A percentile compares a stretch with the other conserved stretches of the same genome.
phyloP scores from a whole-genome alignment of 108 stramenopile species.

The Cyclotella cryptica region DNA sequence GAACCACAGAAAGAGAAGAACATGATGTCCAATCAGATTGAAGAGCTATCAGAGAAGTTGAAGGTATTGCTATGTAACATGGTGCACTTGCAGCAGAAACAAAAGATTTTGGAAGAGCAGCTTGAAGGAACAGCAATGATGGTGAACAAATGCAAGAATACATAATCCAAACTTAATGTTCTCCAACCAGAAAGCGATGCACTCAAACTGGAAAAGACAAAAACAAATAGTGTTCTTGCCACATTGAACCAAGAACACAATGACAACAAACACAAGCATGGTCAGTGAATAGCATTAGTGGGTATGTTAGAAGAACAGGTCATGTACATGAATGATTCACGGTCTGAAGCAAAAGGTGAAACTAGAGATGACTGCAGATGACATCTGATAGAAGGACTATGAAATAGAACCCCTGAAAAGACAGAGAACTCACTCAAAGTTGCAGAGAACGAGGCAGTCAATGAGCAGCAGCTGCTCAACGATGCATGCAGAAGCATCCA shows the following conservation, averaged over 20 bases:
- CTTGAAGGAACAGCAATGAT: slow-evolving; percentile 66
- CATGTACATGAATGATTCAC: slow-evolving; percentile 83
- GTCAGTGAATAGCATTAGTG: slow-evolving; percentile 88
- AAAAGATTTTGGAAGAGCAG: slow-evolving; percentile 66
- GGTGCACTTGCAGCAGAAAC: slow-evolving; percentile 72
- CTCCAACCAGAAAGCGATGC: slow-evolving; percentile 79
- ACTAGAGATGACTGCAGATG: slow-evolving; percentile 79
- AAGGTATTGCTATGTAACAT: slow-evolving; percentile 66
- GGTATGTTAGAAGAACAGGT: slow-evolving; percentile 90
- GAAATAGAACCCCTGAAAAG: slow-evolving; percentile 60
- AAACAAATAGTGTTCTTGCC: slow-evolving; percentile 69
- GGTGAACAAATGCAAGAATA: slow-evolving; percentile 60
- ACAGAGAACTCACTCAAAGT: slow-evolving; percentile 48
- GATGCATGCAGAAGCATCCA: slow-evolving; percentile 54
- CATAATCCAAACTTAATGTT: slow-evolving; percentile 67
- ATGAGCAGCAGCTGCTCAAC: slow-evolving; percentile 61
- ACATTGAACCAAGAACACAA: slow-evolving; percentile 86
- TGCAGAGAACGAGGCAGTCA: slow-evolving; percentile 63
- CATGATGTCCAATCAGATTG: slow-evolving; percentile 60
- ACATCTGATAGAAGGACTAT: slow-evolving; percentile 79
- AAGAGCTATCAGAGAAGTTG: slow-evolving; percentile 80
- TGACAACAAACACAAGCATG: slow-evolving; percentile 78
- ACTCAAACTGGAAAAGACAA: slow-evolving; percentile 79
- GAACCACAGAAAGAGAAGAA: slow-evolving; percentile 49
- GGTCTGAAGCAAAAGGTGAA: slow-evolving; percentile 76